Percentiles rank a stretch among this genome's conserved stretches.
Evolutionary conservation across 495 filamentous ascomycete species (phyloP).

Genomic region (Annulohypoxylon maeteangense): DNA sequence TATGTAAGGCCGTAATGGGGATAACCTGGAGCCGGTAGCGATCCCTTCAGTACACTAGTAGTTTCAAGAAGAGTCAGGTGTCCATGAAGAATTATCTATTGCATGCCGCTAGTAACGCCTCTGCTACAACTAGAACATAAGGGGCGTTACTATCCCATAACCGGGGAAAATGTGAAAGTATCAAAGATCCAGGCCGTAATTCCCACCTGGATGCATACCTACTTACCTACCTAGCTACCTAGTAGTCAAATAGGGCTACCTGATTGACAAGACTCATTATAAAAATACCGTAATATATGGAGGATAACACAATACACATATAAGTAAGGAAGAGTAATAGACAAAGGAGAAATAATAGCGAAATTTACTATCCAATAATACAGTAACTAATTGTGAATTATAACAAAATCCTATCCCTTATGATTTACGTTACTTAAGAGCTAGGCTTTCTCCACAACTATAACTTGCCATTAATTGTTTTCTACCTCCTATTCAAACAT

Average conservation of each 20-base stretch:
- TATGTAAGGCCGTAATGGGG: background rate
- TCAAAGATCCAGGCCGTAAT: too few species aligned
- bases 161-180: background rate
- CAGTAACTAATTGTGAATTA: too few species aligned
- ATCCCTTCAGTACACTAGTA: background rate
- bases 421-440: background rate
- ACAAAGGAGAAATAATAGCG: too few species aligned
- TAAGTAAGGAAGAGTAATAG: background rate
- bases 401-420: background rate
- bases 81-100: background rate
- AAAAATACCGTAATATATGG: too few species aligned
- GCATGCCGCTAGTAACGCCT: background rate
- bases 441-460: background rate
- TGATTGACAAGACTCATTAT: too few species aligned
- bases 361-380: too few species aligned
- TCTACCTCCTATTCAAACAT: too few species aligned
- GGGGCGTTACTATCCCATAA: background rate
- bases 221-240: background rate
- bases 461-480: too few species aligned
- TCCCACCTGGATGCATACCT: too few species aligned
- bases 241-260: too few species aligned
- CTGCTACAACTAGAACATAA: background rate
- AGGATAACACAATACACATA: background rate
- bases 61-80: background rate
- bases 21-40: background rate